Base-by-base conservation (phyloP, 2,329 filamentous ascomycete genomes). In the Huntiella abstrusa region DNA sequence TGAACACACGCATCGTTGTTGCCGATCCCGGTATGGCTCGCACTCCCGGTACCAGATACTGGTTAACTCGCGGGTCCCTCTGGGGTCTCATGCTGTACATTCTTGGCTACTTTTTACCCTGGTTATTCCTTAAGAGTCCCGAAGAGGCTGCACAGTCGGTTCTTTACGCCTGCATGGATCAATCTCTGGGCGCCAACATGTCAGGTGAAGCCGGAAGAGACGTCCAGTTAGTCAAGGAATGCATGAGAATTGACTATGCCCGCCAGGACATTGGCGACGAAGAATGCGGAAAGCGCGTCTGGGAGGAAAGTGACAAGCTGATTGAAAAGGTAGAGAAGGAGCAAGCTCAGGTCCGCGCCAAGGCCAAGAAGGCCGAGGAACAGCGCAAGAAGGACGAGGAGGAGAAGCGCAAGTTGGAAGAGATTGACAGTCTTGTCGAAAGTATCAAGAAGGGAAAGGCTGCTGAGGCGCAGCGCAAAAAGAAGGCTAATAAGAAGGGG, bases 61-160 rank as follows among this genome's bases (percentile, higher is more conserved):
- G 86, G 80, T 65, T 98, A 22, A 86, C 83, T 0, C 71, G 84
- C 32, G 91, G 91, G 5, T 83, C 83, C 3, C 66, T 98, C 0
- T 77, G 76, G 70, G 87, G 87, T 0, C 66, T 98, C 15, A 60
- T 77, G 0, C 42, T 84, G 13, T 98, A 98, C 60, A 59, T 94
- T 5, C 39, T 80, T 8, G 74, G 76, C 33, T 98, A 88, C 68
- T 70, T 81, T 1, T 53, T 93, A 0, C 84, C 83, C 60, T 96
- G 88, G 84, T 61, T 98, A 16, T 60, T 95, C 1, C 67, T 98
- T 45, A 96, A 98, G 62, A 87, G 82, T 33, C 74, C 86, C 0
- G 64, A 77, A 45, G 78, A 83, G 63, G 91, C 84, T 2, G 83
- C 88, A 0, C 87, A 98, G 62, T 86, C 82, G 4, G 77, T 96